These are phyloP conservation scores for Metschnikowia cubensis DNA, from an alignment of 805 yeast species.

Conservation along the genomic window DNA sequence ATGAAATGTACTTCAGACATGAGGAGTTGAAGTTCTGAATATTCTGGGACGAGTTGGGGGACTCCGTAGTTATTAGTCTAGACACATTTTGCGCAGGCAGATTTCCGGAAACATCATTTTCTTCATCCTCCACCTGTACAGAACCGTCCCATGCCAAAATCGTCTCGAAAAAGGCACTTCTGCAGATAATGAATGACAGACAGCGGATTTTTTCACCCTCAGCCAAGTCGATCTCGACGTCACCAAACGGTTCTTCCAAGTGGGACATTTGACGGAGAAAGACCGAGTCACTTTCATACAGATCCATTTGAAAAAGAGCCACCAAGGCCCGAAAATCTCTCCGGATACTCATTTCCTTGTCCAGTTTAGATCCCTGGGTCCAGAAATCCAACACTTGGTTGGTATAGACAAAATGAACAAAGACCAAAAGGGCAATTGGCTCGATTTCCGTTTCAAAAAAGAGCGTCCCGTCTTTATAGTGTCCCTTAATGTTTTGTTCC, in stretches of 20 bases:
- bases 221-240: slow-evolving; percentile 43
- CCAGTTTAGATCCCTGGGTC: slow-evolving; percentile 31
- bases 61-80: too few species aligned
- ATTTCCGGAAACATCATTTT: neutral
- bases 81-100: too few species aligned
- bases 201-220: slow-evolving; percentile 48
- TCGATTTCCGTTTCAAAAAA: slow-evolving; percentile 23
- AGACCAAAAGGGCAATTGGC: slow-evolving; percentile 37
- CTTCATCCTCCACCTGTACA: neutral
- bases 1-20: slow-evolving; percentile 6
- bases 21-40: too few species aligned
- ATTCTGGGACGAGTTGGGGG: too few species aligned
- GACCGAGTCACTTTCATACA: slow-evolving; percentile 8
- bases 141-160: slow-evolving; percentile 52
- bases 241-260: slow-evolving; percentile 24
- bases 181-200: slow-evolving; percentile 47
- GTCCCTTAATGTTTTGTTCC: slow-evolving; percentile 24
- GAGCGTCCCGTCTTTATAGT: slow-evolving; percentile 18
- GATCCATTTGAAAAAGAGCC: slow-evolving; percentile 15
- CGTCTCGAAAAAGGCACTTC: slow-evolving; percentile 64
- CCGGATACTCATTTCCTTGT: slow-evolving; percentile 25
- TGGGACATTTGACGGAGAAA: slow-evolving; percentile 9
- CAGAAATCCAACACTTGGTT: slow-evolving; percentile 44
- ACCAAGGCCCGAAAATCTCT: slow-evolving; percentile 26
- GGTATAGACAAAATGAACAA: slow-evolving; percentile 48